These are phyloP conservation scores for Allium fistulosum DNA, from an alignment of 106 monocot genomes.

Conservation along the genomic window DNA sequence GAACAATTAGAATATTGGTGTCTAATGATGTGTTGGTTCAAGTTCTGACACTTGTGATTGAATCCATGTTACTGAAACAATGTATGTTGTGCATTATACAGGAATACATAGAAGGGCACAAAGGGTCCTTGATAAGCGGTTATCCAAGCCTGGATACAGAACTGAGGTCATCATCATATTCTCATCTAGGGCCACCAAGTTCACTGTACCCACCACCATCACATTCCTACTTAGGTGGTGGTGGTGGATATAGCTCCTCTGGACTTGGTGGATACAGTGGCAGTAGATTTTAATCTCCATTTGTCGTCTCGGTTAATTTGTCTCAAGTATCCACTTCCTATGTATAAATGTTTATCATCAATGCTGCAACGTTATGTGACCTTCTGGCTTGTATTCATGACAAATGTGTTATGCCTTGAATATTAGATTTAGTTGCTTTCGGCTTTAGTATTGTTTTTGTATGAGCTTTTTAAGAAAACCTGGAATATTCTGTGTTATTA, in stretches of 20 bases:
- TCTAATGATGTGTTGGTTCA: neutral
- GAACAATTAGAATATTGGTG: neutral
- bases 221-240: constrained; percentile 3
- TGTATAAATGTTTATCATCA: no score
- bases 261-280: constrained; percentile 25
- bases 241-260: constrained; percentile 32
- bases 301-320: no score
- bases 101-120: constrained; percentile 39
- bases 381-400: no score
- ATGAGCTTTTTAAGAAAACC: no score
- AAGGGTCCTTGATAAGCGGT: constrained; percentile 22
- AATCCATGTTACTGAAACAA: no score
- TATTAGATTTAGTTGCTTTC: no score
- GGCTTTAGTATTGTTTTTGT: no score
- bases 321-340: no score
- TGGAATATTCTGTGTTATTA: no score
- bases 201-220: constrained; percentile 32
- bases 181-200: constrained; percentile 18
- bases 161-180: constrained; percentile 36
- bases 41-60: neutral
- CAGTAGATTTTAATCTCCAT: constrained; percentile 9
- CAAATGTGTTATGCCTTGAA: no score
- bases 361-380: no score
- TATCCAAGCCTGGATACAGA: constrained; percentile 37
- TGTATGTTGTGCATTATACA: constrained; percentile 2